Evolutionary conservation across 1,284 basidiomycete genomes (phyloP).

Genomic region (Boletus smithii): DNA sequence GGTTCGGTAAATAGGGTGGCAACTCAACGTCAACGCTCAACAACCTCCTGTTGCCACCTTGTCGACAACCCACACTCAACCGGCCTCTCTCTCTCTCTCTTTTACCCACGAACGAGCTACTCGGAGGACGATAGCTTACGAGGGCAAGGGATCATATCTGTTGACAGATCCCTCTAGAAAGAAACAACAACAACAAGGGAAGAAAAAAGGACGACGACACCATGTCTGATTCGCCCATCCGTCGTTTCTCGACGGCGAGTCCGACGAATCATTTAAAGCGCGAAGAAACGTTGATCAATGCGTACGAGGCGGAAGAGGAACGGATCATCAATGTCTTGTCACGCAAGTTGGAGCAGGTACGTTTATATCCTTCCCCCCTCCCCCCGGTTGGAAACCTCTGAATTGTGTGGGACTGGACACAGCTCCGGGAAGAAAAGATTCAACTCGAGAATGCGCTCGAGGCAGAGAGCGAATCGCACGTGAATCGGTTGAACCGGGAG

Average conservation of each 20-base stretch:
- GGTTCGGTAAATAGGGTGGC: constrained; percentile 11
- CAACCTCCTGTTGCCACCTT: constrained; percentile 6
- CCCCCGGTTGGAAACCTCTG: too few species aligned
- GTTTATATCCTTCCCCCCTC: too few species aligned
- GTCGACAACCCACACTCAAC: neutral
- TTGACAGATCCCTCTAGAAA: too few species aligned
- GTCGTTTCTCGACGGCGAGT: constrained; percentile 53
- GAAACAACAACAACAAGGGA: neutral
- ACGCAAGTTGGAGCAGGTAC: constrained; percentile 73
- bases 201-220: neutral
- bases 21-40: too few species aligned
- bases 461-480: constrained; percentile 76
- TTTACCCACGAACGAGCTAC: neutral
- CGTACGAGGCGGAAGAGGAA: constrained; percentile 84
- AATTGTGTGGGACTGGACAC: too few species aligned
- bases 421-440: constrained; percentile 74
- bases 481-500: constrained; percentile 69
- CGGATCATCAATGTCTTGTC: constrained; percentile 78
- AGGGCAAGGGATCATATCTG: neutral
- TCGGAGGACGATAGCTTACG: neutral
- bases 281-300: constrained; percentile 76
- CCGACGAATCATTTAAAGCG: constrained; percentile 48
- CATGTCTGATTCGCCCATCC: constrained; percentile 63
- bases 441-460: constrained; percentile 76
- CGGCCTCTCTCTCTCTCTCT: neutral